A percentile compares a stretch with the other conserved stretches of the same genome.
Conservation (phyloP, 1,284 basidiomycete species). For the Stygiomarasmius scandens region DNA sequence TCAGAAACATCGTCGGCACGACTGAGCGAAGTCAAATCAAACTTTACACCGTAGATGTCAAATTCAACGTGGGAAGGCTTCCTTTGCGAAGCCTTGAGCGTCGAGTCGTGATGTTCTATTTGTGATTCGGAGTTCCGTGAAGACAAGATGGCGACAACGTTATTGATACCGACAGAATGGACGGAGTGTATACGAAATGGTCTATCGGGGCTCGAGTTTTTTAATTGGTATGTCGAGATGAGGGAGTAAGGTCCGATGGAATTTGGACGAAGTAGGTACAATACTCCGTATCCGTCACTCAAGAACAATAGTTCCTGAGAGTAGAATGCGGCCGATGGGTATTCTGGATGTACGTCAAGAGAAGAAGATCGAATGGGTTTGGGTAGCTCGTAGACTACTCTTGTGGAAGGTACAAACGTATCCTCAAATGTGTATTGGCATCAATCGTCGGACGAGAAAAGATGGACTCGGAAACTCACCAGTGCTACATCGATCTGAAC, state of each 20-base stretch:
- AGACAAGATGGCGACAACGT: slow-evolving; percentile 53
- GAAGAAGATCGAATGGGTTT: slow-evolving; percentile 43
- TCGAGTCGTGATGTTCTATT: slow-evolving; percentile 6
- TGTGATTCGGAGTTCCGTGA: slow-evolving; percentile 47
- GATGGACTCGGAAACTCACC: slow-evolving; percentile 44
- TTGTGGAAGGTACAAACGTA: slow-evolving; percentile 54
- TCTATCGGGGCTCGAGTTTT: slow-evolving; percentile 41
- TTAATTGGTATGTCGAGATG: slow-evolving; percentile 58
- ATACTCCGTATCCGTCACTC: slow-evolving; percentile 71
- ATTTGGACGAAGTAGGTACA: slow-evolving; percentile 60
- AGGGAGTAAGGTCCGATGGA: slow-evolving; percentile 43
- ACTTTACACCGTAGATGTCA: slow-evolving; percentile 62
- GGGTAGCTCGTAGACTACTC: slow-evolving; percentile 63
- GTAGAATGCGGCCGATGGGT: slow-evolving; percentile 73
- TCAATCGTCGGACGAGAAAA: slow-evolving; percentile 21
- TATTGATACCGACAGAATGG: slow-evolving; percentile 38
- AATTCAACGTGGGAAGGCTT: slow-evolving; percentile 44
- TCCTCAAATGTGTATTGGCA: slow-evolving; percentile 40
- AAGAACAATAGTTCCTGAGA: slow-evolving; percentile 55
- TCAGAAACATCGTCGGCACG: slow-evolving; percentile 6
- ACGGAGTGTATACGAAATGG: slow-evolving; percentile 67
- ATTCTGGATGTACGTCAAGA: slow-evolving; percentile 60
- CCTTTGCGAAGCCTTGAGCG: slow-evolving; percentile 17
- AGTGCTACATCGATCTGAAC: slow-evolving; percentile 59
- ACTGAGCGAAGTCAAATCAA: slow-evolving; percentile 41